Conservation (phyloP, 192 early-diverging fungal genomes). For the Linnemannia exigua region DNA sequence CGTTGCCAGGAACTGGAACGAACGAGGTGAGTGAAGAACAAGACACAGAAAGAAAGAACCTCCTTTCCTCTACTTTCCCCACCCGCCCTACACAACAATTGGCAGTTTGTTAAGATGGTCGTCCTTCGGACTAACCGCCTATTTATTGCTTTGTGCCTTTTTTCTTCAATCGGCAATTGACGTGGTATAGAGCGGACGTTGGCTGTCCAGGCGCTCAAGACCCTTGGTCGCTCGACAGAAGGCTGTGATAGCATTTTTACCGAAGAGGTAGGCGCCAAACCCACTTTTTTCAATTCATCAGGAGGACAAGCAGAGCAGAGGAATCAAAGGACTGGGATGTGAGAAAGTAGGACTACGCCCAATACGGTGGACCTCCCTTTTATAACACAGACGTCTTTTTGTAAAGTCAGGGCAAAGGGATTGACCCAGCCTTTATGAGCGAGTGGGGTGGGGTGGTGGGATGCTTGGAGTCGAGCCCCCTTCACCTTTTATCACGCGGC, state of each 20-base stretch:
- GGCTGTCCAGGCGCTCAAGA: slow-evolving; percentile 70
- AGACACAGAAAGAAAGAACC: too few species aligned
- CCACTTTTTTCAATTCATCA: slow-evolving; percentile 13
- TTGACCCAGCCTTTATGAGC: too few species aligned
- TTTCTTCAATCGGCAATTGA: neutral
- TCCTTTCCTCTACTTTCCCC: too few species aligned
- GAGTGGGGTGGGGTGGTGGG: neutral
- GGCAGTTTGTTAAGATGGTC: too few species aligned
- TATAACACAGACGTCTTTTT: too few species aligned
- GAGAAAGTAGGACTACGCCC: neutral
- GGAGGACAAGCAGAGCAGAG: neutral
- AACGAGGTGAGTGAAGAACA: slow-evolving; percentile 22
- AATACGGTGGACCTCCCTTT: neutral
- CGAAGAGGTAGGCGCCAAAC: slow-evolving; percentile 60
- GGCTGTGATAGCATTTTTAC: slow-evolving; percentile 73
- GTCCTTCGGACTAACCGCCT: neutral
- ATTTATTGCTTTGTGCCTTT: neutral
- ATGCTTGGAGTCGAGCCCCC: neutral
- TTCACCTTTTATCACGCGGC: neutral
- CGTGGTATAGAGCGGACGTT: slow-evolving; percentile 59
- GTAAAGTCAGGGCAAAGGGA: too few species aligned
- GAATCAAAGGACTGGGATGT: too few species aligned
- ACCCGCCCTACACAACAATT: neutral
- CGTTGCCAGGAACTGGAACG: slow-evolving; percentile 37
- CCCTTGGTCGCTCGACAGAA: slow-evolving; percentile 67